Conservation (phyloP, 2,329 filamentous ascomycete species). For the Ophiognomonia clavigignenti-juglandacearum region DNA sequence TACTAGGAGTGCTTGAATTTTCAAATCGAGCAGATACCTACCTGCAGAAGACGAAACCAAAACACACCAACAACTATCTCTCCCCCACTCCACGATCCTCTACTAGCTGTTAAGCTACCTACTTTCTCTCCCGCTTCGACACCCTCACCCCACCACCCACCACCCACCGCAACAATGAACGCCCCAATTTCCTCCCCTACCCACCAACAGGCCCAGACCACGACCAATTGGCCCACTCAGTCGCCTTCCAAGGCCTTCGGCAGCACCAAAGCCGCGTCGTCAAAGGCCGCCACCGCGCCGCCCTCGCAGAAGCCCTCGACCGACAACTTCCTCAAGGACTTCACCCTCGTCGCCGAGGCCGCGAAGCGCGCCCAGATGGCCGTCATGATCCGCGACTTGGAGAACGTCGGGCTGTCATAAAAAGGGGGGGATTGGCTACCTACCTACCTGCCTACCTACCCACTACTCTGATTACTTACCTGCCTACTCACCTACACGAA, state of each 20-base stretch:
- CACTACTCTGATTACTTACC: no score
- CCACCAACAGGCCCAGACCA: constrained; percentile 20
- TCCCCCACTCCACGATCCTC: neutral
- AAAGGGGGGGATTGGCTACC: no score
- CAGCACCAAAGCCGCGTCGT: constrained; percentile 15
- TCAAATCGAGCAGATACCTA: no score
- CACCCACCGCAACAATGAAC: constrained; percentile 23
- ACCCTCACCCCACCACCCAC: neutral
- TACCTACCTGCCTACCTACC: no score
- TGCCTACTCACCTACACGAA: no score
- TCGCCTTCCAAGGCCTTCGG: constrained; percentile 20
- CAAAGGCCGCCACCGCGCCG: constrained; percentile 19
- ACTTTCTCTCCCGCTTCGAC: neutral
- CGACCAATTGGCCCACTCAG: constrained; percentile 23
- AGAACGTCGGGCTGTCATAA: constrained; percentile 58
- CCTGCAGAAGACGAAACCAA: no score
- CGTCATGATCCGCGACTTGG: constrained; percentile 81
- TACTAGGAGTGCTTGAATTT: no score
- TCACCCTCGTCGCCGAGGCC: constrained; percentile 84
- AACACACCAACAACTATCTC: neutral
- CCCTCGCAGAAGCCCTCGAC: constrained; percentile 34
- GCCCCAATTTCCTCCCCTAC: constrained; percentile 25
- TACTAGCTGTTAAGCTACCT: neutral
- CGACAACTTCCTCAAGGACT: constrained; percentile 68
- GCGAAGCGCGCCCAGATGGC: constrained; percentile 91